Conservation (phyloP, 2,329 filamentous ascomycete species). For the Massarina eburnea region DNA sequence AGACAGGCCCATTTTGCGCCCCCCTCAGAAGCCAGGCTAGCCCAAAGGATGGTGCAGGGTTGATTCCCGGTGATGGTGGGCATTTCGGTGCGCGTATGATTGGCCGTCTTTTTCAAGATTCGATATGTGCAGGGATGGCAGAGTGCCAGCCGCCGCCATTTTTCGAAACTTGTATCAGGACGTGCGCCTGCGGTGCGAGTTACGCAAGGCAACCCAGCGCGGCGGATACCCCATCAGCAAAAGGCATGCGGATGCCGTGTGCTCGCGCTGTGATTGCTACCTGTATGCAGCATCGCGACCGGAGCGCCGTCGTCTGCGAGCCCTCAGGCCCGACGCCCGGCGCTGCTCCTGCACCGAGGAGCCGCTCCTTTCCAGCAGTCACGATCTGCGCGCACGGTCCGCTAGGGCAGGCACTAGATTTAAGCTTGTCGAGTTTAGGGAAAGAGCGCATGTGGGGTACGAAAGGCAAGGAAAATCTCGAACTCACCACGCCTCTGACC, state of each 20-base stretch:
- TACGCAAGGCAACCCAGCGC: not conserved
- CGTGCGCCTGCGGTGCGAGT: not conserved
- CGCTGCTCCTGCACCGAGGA: not conserved
- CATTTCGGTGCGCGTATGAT: conserved; percentile 10
- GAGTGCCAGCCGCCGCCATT: not conserved
- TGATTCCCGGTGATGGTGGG: conserved; percentile 5
- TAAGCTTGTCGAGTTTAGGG: not conserved
- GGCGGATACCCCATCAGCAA: not conserved
- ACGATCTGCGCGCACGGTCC: not conserved
- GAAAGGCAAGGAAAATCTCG: not conserved
- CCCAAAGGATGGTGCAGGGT: conserved; percentile 6
- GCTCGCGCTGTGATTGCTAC: not conserved
- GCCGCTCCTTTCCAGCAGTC: not conserved
- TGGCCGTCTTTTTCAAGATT: conserved; percentile 21
- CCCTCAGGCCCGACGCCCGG: no score
- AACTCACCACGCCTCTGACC: no score
- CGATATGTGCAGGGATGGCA: not conserved
- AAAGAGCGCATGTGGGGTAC: conserved; percentile 1
- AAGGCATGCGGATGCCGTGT: not conserved
- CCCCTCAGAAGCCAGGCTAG: conserved; percentile 7
- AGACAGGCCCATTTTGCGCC: conserved; percentile 13
- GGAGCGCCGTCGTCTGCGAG: no score
- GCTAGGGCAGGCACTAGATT: not conserved
- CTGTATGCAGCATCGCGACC: no score
- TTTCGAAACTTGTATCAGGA: not conserved